Conservation (phyloP, 441 rosid genomes). For the Omphalea diandra region DNA sequence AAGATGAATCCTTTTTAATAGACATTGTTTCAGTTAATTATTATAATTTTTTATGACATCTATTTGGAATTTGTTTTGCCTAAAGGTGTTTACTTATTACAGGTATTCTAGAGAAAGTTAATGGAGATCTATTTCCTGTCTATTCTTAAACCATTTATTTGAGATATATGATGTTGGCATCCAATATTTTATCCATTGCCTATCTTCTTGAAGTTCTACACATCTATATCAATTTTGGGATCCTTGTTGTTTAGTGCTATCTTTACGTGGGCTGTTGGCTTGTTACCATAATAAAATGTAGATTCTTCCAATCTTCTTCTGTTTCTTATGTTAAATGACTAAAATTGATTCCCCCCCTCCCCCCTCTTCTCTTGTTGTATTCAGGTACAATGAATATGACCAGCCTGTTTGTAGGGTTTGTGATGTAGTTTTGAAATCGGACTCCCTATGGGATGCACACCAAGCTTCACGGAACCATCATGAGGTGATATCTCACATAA, state of each 20-base stretch:
- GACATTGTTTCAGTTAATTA: too few species aligned
- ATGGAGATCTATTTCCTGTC: too few species aligned
- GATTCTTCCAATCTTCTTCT: neutral
- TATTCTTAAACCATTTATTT: too few species aligned
- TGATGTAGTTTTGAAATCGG: conserved; percentile 74
- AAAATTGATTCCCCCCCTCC: neutral
- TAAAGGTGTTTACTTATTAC: too few species aligned
- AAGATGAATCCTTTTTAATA: too few species aligned
- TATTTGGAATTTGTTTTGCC: too few species aligned
- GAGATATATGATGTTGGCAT: neutral
- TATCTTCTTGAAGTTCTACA: neutral
- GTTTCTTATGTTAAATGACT: neutral
- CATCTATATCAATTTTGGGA: neutral
- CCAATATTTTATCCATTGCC: too few species aligned
- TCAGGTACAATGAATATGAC: conserved; percentile 82
- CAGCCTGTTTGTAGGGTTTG: conserved; percentile 90
- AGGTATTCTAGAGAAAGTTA: too few species aligned
- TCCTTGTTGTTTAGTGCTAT: neutral
- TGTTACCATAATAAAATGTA: neutral
- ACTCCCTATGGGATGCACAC: conserved; percentile 85
- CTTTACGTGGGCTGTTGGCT: neutral
- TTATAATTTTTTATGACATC: too few species aligned
- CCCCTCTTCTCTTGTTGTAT: neutral
- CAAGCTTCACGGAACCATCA: conserved; percentile 95
- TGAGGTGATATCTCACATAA: conserved; percentile 45